phyloP scores from a whole-genome alignment of 768 basidiomycete genomes.

The Cystoderma amianthinum region DNA sequence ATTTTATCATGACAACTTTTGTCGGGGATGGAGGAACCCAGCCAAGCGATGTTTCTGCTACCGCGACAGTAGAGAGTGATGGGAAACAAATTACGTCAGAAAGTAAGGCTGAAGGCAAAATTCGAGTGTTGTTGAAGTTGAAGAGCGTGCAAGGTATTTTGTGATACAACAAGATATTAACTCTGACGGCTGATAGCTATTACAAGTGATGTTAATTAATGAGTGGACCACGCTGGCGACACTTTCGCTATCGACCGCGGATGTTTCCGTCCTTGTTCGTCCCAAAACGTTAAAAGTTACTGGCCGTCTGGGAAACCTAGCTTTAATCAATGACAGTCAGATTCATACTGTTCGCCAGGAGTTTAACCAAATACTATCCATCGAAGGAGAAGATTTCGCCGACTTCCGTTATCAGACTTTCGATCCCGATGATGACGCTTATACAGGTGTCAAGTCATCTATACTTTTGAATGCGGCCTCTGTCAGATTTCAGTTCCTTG shows the following conservation, averaged over 20 bases:
- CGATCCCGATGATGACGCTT: slow-evolving; percentile 62
- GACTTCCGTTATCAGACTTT: slow-evolving; percentile 93
- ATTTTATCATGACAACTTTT: slow-evolving; percentile 97
- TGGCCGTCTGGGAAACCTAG: slow-evolving; percentile 78
- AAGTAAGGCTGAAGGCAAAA: slow-evolving; percentile 40
- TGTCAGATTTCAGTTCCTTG: slow-evolving; percentile 82
- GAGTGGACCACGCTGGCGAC: slow-evolving; percentile 70
- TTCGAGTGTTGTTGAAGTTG: slow-evolving; percentile 76
- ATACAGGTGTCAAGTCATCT: slow-evolving; percentile 78
- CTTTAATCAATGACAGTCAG: slow-evolving; percentile 68
- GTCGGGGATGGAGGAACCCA: slow-evolving; percentile 34
- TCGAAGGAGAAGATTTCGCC: slow-evolving; percentile 91
- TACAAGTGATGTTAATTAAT: slow-evolving; percentile 71
- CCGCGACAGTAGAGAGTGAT: neutral
- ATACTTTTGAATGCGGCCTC: slow-evolving; percentile 84
- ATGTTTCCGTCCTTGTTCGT: slow-evolving; percentile 71
- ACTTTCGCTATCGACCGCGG: slow-evolving; percentile 83
- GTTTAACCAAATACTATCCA: slow-evolving; percentile 84
- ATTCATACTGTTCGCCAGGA: slow-evolving; percentile 44
- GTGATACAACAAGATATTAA: neutral
- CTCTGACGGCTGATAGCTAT: neutral
- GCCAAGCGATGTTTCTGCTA: neutral
- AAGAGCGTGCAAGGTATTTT: slow-evolving; percentile 73
- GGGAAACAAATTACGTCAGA: neutral
- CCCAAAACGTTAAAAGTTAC: slow-evolving; percentile 70